phyloP scores from a whole-genome alignment of 768 basidiomycete species.

The Lactarius pseudohatsudake region DNA sequence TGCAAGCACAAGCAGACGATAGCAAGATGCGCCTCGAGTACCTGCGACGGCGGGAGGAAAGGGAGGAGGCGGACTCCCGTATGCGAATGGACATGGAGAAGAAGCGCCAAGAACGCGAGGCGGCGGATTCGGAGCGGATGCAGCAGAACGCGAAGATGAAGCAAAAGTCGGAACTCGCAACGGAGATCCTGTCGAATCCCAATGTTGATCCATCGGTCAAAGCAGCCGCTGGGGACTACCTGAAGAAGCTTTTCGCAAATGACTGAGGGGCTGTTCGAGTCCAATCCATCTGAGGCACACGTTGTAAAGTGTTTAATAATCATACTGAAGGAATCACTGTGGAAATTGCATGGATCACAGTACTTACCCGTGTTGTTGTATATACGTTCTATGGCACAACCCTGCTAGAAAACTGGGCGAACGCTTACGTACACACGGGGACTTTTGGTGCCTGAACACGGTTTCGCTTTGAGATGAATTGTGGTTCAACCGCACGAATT shows the following conservation, averaged over 20 bases:
- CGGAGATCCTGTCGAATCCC: slow-evolving; percentile 62
- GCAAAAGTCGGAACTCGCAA: slow-evolving; percentile 65
- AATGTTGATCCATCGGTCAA: slow-evolving; percentile 59
- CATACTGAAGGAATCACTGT: slow-evolving; percentile 19
- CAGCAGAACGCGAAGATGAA: slow-evolving; percentile 53
- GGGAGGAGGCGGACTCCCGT: slow-evolving; percentile 60
- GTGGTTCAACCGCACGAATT: slow-evolving; percentile 13
- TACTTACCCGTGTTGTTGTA: slow-evolving; percentile 14
- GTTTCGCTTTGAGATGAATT: slow-evolving; percentile 13
- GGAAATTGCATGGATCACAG: slow-evolving; percentile 11
- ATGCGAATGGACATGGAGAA: slow-evolving; percentile 54
- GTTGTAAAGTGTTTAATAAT: not conserved
- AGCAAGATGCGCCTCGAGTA: slow-evolving; percentile 71
- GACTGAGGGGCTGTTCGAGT: slow-evolving; percentile 34
- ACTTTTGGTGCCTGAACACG: slow-evolving; percentile 12
- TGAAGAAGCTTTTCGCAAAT: slow-evolving; percentile 60
- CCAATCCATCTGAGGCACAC: not conserved
- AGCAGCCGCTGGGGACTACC: slow-evolving; percentile 67
- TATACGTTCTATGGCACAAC: slow-evolving; percentile 11
- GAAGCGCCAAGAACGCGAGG: slow-evolving; percentile 54
- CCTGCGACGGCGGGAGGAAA: slow-evolving; percentile 62
- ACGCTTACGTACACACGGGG: not conserved
- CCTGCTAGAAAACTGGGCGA: not conserved
- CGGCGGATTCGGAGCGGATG: slow-evolving; percentile 53
- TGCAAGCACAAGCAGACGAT: slow-evolving; percentile 68